A percentile compares a stretch with the other conserved stretches of the same genome.
Conservation (phyloP, 2,329 filamentous ascomycete species). For the Alternaria sp. region DNA sequence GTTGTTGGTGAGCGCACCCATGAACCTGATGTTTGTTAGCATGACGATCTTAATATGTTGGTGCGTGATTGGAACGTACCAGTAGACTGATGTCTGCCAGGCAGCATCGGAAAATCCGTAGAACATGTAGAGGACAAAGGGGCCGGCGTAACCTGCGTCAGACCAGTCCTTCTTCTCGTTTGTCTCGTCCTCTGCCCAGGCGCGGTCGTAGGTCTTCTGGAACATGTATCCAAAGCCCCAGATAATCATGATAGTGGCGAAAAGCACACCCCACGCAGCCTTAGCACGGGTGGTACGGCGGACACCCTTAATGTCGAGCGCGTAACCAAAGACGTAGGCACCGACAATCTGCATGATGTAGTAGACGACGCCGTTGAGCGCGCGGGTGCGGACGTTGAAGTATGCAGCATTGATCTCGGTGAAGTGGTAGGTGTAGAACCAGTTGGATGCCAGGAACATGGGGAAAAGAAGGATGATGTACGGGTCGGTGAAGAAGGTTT, state of each 20-base stretch:
- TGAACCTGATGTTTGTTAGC: slow-evolving; percentile 49
- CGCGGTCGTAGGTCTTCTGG: slow-evolving; percentile 66
- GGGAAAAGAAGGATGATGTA: slow-evolving; percentile 80
- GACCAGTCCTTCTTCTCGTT: slow-evolving; percentile 68
- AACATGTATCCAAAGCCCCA: slow-evolving; percentile 87
- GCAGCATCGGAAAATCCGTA: slow-evolving; percentile 88
- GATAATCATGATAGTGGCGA: slow-evolving; percentile 74
- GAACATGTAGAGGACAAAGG: slow-evolving; percentile 89
- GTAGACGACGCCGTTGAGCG: slow-evolving; percentile 82
- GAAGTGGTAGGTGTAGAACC: slow-evolving; percentile 82
- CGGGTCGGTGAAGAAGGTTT: slow-evolving; percentile 73
- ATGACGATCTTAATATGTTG: neutral
- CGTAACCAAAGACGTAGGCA: slow-evolving; percentile 73
- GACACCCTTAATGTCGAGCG: slow-evolving; percentile 65
- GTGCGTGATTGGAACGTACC: slow-evolving; percentile 60
- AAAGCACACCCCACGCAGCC: slow-evolving; percentile 65
- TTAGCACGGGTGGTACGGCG: slow-evolving; percentile 73
- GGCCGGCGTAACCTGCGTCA: slow-evolving; percentile 71
- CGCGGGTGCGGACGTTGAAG: slow-evolving; percentile 76
- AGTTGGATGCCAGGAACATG: slow-evolving; percentile 81
- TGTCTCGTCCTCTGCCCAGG: slow-evolving; percentile 31
- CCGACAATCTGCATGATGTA: slow-evolving; percentile 80
- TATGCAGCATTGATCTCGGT: slow-evolving; percentile 73
- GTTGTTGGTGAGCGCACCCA: slow-evolving; percentile 93
- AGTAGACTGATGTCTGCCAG: slow-evolving; percentile 92